Percentiles rank a stretch among this genome's conserved stretches.
These are phyloP conservation scores for Perkinsus olseni DNA, from an alignment of 169 alveolate genomes.

Conservation along the genomic window DNA sequence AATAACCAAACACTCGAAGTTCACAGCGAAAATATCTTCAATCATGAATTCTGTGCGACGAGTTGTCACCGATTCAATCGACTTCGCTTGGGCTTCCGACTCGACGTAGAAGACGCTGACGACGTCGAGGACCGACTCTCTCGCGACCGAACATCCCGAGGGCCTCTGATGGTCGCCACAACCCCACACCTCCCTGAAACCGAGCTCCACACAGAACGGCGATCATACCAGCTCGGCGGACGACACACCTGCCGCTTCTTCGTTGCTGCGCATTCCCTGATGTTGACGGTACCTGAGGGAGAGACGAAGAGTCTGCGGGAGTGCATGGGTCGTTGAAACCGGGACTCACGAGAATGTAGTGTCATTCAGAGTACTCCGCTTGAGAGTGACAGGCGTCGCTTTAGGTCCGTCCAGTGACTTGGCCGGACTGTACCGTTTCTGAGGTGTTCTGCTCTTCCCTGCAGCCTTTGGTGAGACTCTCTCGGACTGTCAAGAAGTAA, in stretches of 20 bases:
- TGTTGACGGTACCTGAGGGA: not conserved
- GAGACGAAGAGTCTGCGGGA: no score
- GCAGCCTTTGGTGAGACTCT: not conserved
- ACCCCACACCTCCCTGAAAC: not conserved
- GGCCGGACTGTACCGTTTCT: not conserved
- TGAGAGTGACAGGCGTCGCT: not conserved
- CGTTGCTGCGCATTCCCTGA: not conserved
- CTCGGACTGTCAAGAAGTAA: not conserved
- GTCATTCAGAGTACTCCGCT: not conserved
- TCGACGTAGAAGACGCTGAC: not conserved
- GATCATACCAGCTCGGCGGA: not conserved
- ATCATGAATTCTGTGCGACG: not conserved
- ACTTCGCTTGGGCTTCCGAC: not conserved
- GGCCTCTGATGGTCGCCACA: not conserved
- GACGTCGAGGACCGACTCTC: not conserved
- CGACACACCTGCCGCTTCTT: not conserved
- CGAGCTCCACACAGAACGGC: not conserved
- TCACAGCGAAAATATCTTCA: no score
- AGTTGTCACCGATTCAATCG: not conserved
- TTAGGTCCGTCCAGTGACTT: not conserved
- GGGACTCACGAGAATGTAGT: not conserved
- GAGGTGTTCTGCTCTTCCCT: not conserved
- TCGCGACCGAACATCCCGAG: not conserved
- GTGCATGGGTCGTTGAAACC: not conserved
- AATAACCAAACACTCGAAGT: no score